A percentile compares a stretch with the other conserved stretches of the same genome.
Evolutionary conservation across 192 early-diverging fungal genomes (phyloP).

Genomic region (Backusella mclennaniae): DNA sequence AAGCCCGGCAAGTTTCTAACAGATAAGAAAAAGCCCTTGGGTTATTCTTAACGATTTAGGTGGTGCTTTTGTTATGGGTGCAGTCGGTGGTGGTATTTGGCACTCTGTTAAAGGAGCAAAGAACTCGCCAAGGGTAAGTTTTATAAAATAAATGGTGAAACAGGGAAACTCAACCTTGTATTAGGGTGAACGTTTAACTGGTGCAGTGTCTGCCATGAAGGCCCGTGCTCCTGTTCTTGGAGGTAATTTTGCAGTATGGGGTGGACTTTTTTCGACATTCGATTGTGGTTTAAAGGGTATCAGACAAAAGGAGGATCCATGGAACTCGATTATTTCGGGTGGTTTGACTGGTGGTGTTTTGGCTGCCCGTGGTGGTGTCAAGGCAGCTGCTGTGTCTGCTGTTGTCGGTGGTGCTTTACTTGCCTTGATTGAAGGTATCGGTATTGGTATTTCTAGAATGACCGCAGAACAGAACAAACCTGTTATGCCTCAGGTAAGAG

Average conservation of each 20-base stretch:
- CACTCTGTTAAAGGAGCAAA: conserved; percentile 98
- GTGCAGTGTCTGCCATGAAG: conserved; percentile 86
- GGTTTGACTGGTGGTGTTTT: conserved; percentile 93
- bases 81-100: conserved; percentile 93
- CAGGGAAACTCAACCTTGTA: neutral
- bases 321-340: conserved; percentile 96
- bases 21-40: conserved; percentile 60
- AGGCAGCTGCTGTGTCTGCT: conserved; percentile 81
- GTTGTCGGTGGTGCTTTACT: conserved; percentile 91
- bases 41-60: conserved; percentile 84
- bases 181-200: conserved; percentile 85
- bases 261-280: conserved; percentile 95
- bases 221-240: conserved; percentile 93
- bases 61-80: conserved; percentile 94
- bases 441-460: conserved; percentile 73
- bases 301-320: conserved; percentile 98
- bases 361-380: conserved; percentile 82
- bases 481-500: conserved; percentile 45
- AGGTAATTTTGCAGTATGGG: conserved; percentile 99
- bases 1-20: neutral
- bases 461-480: conserved; percentile 62
- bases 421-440: conserved; percentile 95
- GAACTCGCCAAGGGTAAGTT: conserved; percentile 87
- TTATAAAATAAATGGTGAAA: too few species aligned
- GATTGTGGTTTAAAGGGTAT: conserved; percentile 93